Evolutionary conservation across 192 early-diverging fungal species (phyloP), one percentile per base, ranked within the genome.

Genomic region (Coemansia sp.): DNA sequence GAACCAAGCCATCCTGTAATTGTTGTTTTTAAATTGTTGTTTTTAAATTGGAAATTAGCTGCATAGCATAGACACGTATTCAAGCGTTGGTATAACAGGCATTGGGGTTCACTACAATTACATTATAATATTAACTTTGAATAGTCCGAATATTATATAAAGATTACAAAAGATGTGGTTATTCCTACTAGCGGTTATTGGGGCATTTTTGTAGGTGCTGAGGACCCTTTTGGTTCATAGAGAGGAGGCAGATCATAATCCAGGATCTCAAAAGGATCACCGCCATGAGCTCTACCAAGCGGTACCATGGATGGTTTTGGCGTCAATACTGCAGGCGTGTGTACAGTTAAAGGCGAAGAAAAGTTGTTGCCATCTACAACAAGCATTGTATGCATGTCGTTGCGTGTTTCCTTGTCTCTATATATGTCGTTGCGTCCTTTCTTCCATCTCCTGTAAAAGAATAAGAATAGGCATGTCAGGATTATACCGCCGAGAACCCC

Each of bases 231-330:
- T 11, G 55, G 55, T 15, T 56, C 26, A 26, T 56, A 56, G 12
- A 56, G 55, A 19, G 55, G 55, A 19, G 55, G 55, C 26, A 56
- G 55, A 36, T 56, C 57, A 41, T 41, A 59, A n/a, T 59, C 37
- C 15, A 41, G n/a, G 1, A 59, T 1, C 15, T 39, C 39, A 41
- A 59, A 41, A 54, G 21, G 51, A 54, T 49, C 47, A 18, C 47
- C 5, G 2, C 16, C 47, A 49, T 18, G 19, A 8, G 16, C 19
- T 8, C 7, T 49, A 3, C 3, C 13, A 8, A 18, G 47, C 16
- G 47, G 47, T 8, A 18, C n/a, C 47, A 49, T 18, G n/a, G 47
- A 18, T 18, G 47, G 47, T 18, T 49, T 49, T 18, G 47, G 47
- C 47, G 47, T 49, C 19, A 49, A 18, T 6, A 2, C 47, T 6